Evolutionary conservation across 2,329 filamentous ascomycete genomes (phyloP), one percentile per base, ranked within the genome.

Genomic region (Talaromyces rugulosus): DNA sequence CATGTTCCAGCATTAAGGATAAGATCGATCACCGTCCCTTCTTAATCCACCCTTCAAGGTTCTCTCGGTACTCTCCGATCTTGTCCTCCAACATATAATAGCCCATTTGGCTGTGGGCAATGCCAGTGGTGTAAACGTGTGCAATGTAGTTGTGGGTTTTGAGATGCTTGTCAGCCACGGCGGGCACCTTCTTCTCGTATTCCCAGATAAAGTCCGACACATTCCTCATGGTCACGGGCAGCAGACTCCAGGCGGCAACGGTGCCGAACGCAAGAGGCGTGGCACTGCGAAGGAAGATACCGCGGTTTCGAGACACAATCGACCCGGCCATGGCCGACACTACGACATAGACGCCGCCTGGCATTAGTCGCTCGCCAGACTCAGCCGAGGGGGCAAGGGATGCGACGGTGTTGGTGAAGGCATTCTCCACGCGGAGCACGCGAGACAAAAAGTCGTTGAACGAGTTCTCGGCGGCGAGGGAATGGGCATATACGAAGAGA

Each of bases 281-380:
- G 1, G 88, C 82, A 59, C 89, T 87, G 68, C 95, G 88, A 59
- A 99, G 81, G 65, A 96, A 75, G 65, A 98, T 84, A 76, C 90
- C 93, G 69, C 94, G 88, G 82, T 96, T 96, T 66, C 94, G 87
- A 60, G 91, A 87, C 60, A 97, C 82, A 74, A 99, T 98, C 77
- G 87, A 92, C 69, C 94, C 95, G 40, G 95, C 91, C 93, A 99
- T 97, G 70, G 91, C 88, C 50, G 93, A 89, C 55, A 99, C 93
- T 33, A 97, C 85, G 54, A 98, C 92, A 80, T 98, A 98, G 68
- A 98, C 87, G 63, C 87, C 83, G 30, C 94, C 94, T 36, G 95
- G 95, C 78, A 98, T 88, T 61, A 99, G 84, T 73, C 88, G 87
- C 82, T 99, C 95, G 74, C 90, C 91, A 64, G 87, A 91, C 78